Conservation (phyloP, 1,284 basidiomycete genomes). For the Pascua guehoae region DNA sequence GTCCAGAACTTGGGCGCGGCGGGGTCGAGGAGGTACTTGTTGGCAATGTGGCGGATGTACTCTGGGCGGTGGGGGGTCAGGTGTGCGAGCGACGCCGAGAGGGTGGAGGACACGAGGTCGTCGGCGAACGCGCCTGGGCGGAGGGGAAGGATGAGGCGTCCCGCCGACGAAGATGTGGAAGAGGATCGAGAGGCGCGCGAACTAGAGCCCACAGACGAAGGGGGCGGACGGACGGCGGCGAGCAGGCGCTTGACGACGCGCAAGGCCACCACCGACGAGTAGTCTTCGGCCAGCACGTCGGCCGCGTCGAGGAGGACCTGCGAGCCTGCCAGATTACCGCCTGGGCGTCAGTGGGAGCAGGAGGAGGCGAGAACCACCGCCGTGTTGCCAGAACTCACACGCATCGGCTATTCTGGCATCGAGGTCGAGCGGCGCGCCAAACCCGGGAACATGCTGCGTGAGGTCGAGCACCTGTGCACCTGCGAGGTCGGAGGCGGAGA, state of each 20-base stretch:
- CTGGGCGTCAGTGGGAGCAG: background rate
- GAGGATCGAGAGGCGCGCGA: conserved; percentile 13
- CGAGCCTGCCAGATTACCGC: conserved; percentile 6
- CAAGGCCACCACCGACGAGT: conserved; percentile 18
- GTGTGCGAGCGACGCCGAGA: conserved; percentile 64
- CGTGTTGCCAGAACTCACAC: conserved; percentile 18
- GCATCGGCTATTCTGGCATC: conserved; percentile 12
- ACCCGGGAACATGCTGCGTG: conserved; percentile 6
- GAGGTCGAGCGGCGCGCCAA: conserved; percentile 7
- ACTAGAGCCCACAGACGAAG: conserved; percentile 27
- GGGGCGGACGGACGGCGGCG: conserved; percentile 13
- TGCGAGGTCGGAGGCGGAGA: background rate
- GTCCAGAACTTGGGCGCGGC: conserved; percentile 30
- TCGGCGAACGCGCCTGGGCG: conserved; percentile 57
- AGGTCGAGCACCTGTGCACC: conserved; percentile 6
- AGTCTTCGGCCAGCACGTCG: conserved; percentile 42
- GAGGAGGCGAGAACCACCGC: background rate
- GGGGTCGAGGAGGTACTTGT: conserved; percentile 58
- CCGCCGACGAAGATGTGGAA: conserved; percentile 50
- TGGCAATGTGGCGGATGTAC: conserved; percentile 65
- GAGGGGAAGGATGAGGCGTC: conserved; percentile 62
- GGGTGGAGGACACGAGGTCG: conserved; percentile 59
- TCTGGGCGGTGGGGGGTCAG: conserved; percentile 63
- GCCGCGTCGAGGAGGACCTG: conserved; percentile 44
- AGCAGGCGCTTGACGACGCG: conserved; percentile 31